Evolutionary conservation across 208 protist species (phyloP), one percentile per base, ranked within the genome.

Genomic region (Trypanosoma congolense): DNA sequence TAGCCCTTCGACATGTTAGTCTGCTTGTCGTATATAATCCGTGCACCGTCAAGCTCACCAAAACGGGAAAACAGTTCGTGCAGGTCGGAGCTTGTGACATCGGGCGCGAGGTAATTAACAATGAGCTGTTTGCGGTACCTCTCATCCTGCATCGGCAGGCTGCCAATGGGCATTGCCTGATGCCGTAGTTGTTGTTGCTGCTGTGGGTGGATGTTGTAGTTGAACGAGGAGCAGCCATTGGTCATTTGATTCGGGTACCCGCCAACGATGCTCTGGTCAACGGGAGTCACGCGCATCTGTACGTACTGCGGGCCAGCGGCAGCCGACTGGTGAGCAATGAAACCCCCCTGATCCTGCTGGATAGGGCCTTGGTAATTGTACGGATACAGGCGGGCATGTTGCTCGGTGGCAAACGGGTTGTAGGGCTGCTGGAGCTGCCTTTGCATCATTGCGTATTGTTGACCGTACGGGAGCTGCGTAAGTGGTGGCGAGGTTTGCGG

Each of bases 81-180:
- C 28, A 90, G 65, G 28, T 85, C 73, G 0, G 66, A 66, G 28
- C 65, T 79, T 0, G 67, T 79, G 46, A 87, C 80, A 44, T 84
- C 64, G 30, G 76, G 74, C 0, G 79, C 78, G 4, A 90, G 57
- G 50, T 90, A 90, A 67, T 90, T 90, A 3, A 90, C 83, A 60
- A 90, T 90, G 1, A 90, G 66, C 58, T 87, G 79, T 64, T 84
- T 90, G 14, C 61, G 65, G 51, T 82, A 87, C 8, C 78, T 62
- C 38, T 90, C 82, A 47, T 90, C 82, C 10, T 81, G 56, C 0
- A 62, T 59, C 8, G 73, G 18, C 42, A 25, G 10, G n/a, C 18
- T n/a, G 6, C 18, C 45, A 18, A 73, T 38, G 10, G 75, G 70
- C 10, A 67, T 61, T 33, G 51, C 69, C 35, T 79, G 65, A 36